Evolutionary conservation across 345 rosid genomes (phyloP).

Genomic region (Trapa incisa): DNA sequence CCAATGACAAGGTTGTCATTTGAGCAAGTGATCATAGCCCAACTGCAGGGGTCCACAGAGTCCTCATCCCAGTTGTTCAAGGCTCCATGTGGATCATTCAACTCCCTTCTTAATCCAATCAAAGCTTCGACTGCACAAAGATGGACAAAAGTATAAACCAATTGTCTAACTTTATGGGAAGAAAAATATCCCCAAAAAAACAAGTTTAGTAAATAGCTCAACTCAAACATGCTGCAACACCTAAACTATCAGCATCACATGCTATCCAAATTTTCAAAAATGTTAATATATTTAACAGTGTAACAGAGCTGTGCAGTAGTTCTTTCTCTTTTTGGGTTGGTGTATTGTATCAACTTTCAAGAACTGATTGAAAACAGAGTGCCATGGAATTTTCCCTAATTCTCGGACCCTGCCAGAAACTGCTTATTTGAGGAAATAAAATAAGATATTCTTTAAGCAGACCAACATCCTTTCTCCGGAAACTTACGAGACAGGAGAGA

Average conservation of each 20-base stretch:
- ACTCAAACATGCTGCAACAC: too few species aligned
- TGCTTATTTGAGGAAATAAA: neutral
- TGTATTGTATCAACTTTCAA: too few species aligned
- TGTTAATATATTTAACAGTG: too few species aligned
- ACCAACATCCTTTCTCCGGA: neutral
- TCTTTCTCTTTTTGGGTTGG: too few species aligned
- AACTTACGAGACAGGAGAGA: neutral
- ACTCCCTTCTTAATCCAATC: conserved; percentile 40
- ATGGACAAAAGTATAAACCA: neutral
- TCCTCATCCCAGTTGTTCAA: conserved; percentile 86
- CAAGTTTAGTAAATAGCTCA: too few species aligned
- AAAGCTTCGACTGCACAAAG: conserved; percentile 60
- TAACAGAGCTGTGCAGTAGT: too few species aligned
- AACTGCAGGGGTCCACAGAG: conserved; percentile 95
- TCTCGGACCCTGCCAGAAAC: neutral
- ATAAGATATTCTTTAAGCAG: neutral
- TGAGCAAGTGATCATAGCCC: conserved; percentile 93
- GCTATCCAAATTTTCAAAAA: too few species aligned
- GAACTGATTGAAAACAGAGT: neutral
- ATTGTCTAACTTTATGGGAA: too few species aligned
- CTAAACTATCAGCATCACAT: too few species aligned
- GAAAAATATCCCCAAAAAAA: neutral
- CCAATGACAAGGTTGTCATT: conserved; percentile 64
- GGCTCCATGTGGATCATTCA: conserved; percentile 76
- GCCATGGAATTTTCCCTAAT: neutral